Conservation (phyloP, 805 yeast genomes). For the Zygoascus flipseniorum region DNA sequence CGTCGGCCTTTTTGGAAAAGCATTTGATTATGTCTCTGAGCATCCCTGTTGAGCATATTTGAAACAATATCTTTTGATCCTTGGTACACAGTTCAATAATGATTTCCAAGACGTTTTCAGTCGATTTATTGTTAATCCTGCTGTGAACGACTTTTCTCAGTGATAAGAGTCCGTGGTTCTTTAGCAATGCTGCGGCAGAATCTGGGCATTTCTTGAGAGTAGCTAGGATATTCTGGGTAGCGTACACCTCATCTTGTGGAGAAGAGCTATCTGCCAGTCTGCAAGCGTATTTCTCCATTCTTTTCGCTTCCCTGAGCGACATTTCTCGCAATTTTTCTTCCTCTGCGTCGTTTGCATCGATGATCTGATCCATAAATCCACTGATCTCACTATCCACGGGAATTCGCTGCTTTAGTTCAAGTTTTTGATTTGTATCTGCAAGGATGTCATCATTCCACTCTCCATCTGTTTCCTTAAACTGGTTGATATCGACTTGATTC, state of each 20-base stretch:
- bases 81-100: background rate
- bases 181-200: constrained; percentile 11
- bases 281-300: background rate
- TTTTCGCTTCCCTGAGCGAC: background rate
- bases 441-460: background rate
- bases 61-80: background rate
- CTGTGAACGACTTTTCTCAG: constrained; percentile 13
- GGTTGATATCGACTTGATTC: background rate
- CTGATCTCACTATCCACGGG: background rate
- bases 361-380: background rate
- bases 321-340: background rate
- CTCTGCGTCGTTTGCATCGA: background rate
- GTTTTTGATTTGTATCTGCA: background rate
- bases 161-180: constrained; percentile 18
- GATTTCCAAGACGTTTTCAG: background rate
- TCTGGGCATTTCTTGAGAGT: constrained; percentile 12
- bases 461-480: background rate
- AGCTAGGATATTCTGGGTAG: background rate
- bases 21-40: background rate
- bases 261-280: background rate
- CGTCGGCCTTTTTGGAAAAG: background rate
- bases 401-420: background rate
- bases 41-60: background rate
- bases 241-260: background rate
- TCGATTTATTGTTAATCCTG: background rate